These are phyloP conservation scores for Chaetothyriales sp. DNA, from an alignment of 2,329 filamentous ascomycete genomes.

Conservation along the genomic window DNA sequence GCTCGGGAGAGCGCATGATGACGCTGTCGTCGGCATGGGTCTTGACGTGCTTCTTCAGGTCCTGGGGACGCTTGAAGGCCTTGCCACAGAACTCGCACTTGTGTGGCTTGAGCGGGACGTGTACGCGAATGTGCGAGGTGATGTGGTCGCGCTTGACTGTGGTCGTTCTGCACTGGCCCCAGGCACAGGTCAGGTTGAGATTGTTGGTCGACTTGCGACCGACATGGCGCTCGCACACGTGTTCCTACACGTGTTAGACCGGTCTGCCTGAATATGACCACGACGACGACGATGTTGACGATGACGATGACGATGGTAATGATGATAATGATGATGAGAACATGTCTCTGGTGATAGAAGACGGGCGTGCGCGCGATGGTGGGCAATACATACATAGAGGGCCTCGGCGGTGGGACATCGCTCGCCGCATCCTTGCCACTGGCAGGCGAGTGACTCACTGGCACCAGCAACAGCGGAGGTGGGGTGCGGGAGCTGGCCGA, in stretches of 20 bases:
- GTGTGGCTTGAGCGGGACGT: constrained; percentile 97
- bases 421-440: constrained; percentile 49
- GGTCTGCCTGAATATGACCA: constrained; percentile 1
- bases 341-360: not conserved
- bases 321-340: not conserved
- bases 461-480: constrained; percentile 14
- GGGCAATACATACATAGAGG: constrained; percentile 41
- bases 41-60: constrained; percentile 99
- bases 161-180: constrained; percentile 89
- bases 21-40: constrained; percentile 94
- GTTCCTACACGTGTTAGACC: constrained; percentile 47
- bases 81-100: constrained; percentile 98
- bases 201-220: constrained; percentile 99
- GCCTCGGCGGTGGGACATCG: constrained; percentile 42
- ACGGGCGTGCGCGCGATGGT: constrained; percentile 3
- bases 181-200: constrained; percentile 89
- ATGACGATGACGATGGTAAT: constrained; percentile 6
- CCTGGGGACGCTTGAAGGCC: constrained; percentile 96
- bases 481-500: constrained; percentile 11
- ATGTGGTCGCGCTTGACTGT: constrained; percentile 99
- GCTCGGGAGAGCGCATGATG: constrained; percentile 47
- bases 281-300: too few relatives aligned
- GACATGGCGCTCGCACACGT: constrained; percentile 96
- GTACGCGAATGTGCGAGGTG: constrained; percentile 94
- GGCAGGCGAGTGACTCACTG: constrained; percentile 34